A percentile compares a stretch with the other conserved stretches of the same genome.
These are phyloP conservation scores for Smittium culicis DNA, from an alignment of 371 early-diverging fungal genomes.

Conservation along the genomic window DNA sequence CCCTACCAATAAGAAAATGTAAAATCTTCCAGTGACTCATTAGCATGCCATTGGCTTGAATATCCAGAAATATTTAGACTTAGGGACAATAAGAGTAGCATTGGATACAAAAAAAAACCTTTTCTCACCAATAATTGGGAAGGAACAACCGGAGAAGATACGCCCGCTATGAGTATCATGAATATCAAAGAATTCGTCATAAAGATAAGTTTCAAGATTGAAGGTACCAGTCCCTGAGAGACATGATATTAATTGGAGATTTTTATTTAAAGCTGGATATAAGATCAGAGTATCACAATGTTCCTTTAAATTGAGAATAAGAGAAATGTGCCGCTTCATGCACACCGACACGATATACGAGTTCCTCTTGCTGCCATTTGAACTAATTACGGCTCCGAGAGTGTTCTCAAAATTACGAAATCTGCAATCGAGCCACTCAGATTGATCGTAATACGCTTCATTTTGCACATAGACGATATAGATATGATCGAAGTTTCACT, in stretches of 20 bases:
- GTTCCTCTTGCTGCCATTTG: constrained; percentile 33
- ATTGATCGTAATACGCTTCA: constrained; percentile 23
- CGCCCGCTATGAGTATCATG: background rate
- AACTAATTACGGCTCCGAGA: constrained; percentile 31
- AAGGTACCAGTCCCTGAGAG: constrained; percentile 24
- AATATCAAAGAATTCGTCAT: background rate
- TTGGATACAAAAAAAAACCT: background rate
- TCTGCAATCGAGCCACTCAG: constrained; percentile 26
- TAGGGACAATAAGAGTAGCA: background rate
- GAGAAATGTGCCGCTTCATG: constrained; percentile 14
- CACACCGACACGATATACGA: constrained; percentile 34
- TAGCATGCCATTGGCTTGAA: background rate
- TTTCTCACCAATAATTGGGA: background rate
- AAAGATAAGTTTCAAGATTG: constrained; percentile 14
- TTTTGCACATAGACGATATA: constrained; percentile 30
- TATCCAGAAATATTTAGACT: background rate
- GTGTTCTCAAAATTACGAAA: constrained; percentile 32
- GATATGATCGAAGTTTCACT: constrained; percentile 16
- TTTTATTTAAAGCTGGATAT: constrained; percentile 26
- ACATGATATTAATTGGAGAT: constrained; percentile 20
- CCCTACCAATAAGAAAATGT: too few relatives aligned
- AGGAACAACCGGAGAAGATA: background rate
- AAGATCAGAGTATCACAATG: constrained; percentile 28
- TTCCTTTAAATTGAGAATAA: constrained; percentile 16
- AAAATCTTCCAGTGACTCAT: too few relatives aligned